These are phyloP conservation scores for Xylaria nigripes DNA, from an alignment of 495 filamentous ascomycete species.

Conservation along the genomic window DNA sequence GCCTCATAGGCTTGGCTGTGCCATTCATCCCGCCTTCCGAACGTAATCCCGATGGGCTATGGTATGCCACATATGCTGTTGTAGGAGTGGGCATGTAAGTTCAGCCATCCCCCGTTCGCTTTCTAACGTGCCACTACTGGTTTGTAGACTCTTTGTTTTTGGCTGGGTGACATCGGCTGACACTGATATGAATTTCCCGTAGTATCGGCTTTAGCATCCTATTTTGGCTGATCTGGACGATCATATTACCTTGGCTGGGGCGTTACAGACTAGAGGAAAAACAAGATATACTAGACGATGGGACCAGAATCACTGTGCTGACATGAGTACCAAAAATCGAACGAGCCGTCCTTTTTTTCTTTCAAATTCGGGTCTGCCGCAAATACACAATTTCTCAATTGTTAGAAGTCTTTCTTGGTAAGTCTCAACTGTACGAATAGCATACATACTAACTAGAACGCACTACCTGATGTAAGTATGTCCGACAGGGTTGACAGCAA, in stretches of 20 bases:
- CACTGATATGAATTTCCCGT: background rate
- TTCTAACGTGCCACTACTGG: background rate
- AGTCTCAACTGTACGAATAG: too few relatives aligned
- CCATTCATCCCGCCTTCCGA: conserved; percentile 48
- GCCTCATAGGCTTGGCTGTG: conserved; percentile 42
- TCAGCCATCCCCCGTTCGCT: background rate
- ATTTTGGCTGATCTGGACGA: conserved; percentile 68
- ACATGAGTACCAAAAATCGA: conserved; percentile 32
- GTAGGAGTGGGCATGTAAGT: conserved; percentile 64
- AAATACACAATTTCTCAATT: too few relatives aligned
- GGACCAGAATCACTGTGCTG: conserved; percentile 51
- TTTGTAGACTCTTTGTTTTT: background rate
- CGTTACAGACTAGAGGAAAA: conserved; percentile 54
- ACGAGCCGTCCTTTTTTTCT: conserved; percentile 4
- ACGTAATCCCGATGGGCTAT: conserved; percentile 50
- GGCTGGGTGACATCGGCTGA: background rate
- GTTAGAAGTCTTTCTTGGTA: too few relatives aligned
- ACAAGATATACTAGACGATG: conserved; percentile 49
- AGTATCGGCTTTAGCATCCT: conserved; percentile 47
- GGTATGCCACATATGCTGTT: conserved; percentile 65
- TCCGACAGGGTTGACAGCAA: too few relatives aligned
- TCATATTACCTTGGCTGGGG: conserved; percentile 50
- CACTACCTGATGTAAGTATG: too few relatives aligned
- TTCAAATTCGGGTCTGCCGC: too few relatives aligned
- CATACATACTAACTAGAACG: too few relatives aligned